Percentiles rank a stretch among this genome's conserved stretches.
Conservation (phyloP, 148 eudicot species). For the Rheum nobile region DNA sequence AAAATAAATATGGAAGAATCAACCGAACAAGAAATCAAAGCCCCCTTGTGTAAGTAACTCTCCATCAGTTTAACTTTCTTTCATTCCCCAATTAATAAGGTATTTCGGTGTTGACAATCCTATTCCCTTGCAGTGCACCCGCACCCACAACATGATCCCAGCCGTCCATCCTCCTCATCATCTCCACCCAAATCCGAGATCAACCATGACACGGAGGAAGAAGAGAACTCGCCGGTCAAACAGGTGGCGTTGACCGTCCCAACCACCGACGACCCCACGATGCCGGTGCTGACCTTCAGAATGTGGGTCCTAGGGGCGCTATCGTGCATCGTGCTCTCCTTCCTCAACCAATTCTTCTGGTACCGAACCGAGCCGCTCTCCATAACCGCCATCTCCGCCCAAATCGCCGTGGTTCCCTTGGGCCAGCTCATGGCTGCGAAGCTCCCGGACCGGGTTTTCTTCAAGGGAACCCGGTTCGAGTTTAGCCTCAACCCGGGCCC, state of each 20-base stretch:
- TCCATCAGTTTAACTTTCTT: not conserved
- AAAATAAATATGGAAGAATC: constrained; percentile 22
- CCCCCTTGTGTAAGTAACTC: constrained; percentile 23
- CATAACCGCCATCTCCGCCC: constrained; percentile 88
- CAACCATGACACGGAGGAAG: constrained; percentile 7
- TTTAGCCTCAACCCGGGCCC: constrained; percentile 88
- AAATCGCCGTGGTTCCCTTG: constrained; percentile 82
- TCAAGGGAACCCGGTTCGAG: constrained; percentile 53
- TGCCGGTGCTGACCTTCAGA: constrained; percentile 83
- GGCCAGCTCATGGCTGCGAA: constrained; percentile 80
- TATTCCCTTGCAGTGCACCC: not conserved
- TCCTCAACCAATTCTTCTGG: constrained; percentile 98
- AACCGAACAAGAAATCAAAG: constrained; percentile 13
- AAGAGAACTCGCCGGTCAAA: constrained; percentile 68
- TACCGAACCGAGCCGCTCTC: constrained; percentile 73
- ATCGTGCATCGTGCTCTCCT: constrained; percentile 61
- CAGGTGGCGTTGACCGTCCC: constrained; percentile 90
- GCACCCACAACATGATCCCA: not conserved
- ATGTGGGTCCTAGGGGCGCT: constrained; percentile 83
- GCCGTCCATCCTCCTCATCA: not conserved
- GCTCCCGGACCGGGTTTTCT: constrained; percentile 40
- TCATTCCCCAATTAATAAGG: too few species aligned
- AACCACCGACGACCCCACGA: constrained; percentile 51
- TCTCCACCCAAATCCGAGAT: not conserved
- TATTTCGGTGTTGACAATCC: too few species aligned